Evolutionary conservation across 768 basidiomycete species (phyloP).

Genomic region (Lactarius quietus): DNA sequence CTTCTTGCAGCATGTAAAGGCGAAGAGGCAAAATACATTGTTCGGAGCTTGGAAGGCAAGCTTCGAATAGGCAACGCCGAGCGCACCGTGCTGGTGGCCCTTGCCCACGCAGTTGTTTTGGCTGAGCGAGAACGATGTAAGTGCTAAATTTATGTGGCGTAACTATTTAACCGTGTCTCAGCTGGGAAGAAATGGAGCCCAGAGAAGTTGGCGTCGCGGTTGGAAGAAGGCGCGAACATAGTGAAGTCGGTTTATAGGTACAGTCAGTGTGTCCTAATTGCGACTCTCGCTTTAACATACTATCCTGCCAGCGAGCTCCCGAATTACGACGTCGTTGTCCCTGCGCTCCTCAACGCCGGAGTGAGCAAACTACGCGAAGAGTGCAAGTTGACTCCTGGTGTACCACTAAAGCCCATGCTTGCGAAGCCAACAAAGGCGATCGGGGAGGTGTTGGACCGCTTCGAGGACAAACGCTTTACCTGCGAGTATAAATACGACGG

Average conservation of each 20-base stretch:
- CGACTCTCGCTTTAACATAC: neutral
- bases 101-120: conserved; percentile 86
- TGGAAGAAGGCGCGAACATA: conserved; percentile 72
- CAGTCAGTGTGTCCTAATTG: conserved; percentile 18
- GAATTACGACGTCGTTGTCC: conserved; percentile 87
- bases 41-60: conserved; percentile 94
- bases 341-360: conserved; percentile 79
- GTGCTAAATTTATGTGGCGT: conserved; percentile 3
- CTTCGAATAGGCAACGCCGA: conserved; percentile 96
- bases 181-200: conserved; percentile 69
- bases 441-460: conserved; percentile 93
- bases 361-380: conserved; percentile 61
- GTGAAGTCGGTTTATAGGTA: conserved; percentile 95
- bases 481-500: conserved; percentile 99
- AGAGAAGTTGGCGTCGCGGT: conserved; percentile 64
- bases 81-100: conserved; percentile 89
- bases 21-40: conserved; percentile 93
- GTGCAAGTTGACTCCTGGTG: conserved; percentile 92
- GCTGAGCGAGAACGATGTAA: conserved; percentile 67
- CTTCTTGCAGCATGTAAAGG: conserved; percentile 90
- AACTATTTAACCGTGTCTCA: conserved; percentile 30
- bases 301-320: conserved; percentile 74
- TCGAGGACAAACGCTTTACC: conserved; percentile 92
- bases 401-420: conserved; percentile 97
- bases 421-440: conserved; percentile 99